Evolutionary conservation across 805 yeast species (phyloP).

Genomic region (Ogataea parapolymorpha): DNA sequence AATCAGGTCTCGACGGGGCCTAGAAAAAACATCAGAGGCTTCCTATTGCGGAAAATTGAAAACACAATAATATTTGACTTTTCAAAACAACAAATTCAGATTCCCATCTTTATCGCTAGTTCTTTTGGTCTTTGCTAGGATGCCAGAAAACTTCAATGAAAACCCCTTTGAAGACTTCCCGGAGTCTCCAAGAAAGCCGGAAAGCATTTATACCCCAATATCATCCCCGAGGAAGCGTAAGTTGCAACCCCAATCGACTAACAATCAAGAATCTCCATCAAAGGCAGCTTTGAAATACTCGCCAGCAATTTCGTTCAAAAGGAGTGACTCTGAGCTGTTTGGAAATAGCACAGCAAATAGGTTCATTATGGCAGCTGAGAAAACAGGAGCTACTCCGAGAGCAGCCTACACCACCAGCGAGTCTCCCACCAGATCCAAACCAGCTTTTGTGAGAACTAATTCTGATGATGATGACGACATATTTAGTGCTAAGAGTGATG

Average conservation of each 20-base stretch:
- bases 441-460: conserved; percentile 45
- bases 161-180: conserved; percentile 26
- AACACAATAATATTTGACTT: conserved; percentile 7
- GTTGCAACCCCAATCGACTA: conserved; percentile 7
- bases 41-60: conserved; percentile 12
- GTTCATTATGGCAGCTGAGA: conserved; percentile 34
- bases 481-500: conserved; percentile 18
- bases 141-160: conserved; percentile 28
- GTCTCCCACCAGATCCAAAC: conserved; percentile 63
- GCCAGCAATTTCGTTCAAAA: conserved; percentile 41
- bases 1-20: conserved; percentile 2
- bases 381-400: conserved; percentile 53
- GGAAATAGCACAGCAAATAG: conserved; percentile 38
- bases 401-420: conserved; percentile 66
- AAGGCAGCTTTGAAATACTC: conserved; percentile 40
- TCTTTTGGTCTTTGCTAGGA: conserved; percentile 2
- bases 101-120: background rate
- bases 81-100: background rate
- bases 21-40: conserved; percentile 1
- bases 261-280: conserved; percentile 30
- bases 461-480: conserved; percentile 33
- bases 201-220: conserved; percentile 29
- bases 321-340: conserved; percentile 27
- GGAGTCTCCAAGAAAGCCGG: conserved; percentile 33
- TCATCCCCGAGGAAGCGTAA: conserved; percentile 30